Base-by-base conservation (phyloP, 2,329 filamentous ascomycete genomes). In the Sclerotinia glacialis region DNA sequence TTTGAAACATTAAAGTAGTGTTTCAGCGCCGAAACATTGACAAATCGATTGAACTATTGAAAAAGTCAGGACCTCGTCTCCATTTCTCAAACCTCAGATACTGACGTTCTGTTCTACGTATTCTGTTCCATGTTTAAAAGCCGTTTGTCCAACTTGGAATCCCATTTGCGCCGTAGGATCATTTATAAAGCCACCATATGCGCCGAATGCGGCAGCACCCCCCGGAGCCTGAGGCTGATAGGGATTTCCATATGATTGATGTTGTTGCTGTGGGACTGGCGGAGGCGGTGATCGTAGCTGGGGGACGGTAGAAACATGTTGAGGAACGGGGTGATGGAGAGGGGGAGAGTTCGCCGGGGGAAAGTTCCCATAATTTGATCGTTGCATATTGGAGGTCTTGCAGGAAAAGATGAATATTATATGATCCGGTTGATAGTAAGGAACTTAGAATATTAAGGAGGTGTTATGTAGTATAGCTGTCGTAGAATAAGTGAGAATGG, bases 1-100 rank as follows among this genome's bases (percentile, higher is more conserved):
- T 99, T 99, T 72, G 93, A 96, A 71, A 99, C 95, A 80, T 98
- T 97, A 83, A 99, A 99, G 84, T 98, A 99, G 80, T 97, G 95
- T 80, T 99, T 99, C 54, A 99, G 85, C 23, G 92, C 92, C 18
- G 90, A 89, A 73, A 98, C 90, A 76, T 93, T 97, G 79, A 99
- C 89, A 80, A 94, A 97, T 78, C 88, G 86, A 74, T 89, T 89
- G 74, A 91, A 82, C 89, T 91, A 74, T 31, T 62, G 42, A 28
- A 23, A 12, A 44, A 14, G 56, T 73, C 70, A 73, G 70, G 44
- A 42, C 28, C n/a, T 34, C 54, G 8, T 49, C 58, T 55, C 26
- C 21, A 21, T 26, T 26, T 44, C 23, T 14, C 21, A n/a, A 37
- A 37, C 37, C 37, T 54, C 31, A 9, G 69, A 65, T 53, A 67